Conservation (phyloP, 192 early-diverging fungal genomes). For the Rhizophagus clarus region DNA sequence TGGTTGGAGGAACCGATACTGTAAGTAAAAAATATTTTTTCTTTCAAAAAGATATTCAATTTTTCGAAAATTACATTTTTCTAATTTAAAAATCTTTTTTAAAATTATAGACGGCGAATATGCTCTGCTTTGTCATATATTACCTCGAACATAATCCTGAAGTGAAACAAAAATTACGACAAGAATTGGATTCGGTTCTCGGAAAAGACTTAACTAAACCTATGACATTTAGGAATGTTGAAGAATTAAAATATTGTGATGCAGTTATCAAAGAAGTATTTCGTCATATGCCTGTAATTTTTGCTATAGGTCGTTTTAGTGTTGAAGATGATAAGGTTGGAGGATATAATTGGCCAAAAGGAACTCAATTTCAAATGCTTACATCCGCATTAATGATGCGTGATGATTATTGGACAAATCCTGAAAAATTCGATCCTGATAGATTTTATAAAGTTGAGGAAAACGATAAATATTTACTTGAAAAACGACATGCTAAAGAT, state of each 20-base stretch:
- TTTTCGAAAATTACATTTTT: too few relatives aligned
- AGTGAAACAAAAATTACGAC: background rate
- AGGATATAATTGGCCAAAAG: conserved; percentile 3
- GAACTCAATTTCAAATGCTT: background rate
- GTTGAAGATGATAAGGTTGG: background rate
- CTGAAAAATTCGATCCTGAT: background rate
- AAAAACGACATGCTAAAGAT: too few relatives aligned
- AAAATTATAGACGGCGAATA: conserved; percentile 11
- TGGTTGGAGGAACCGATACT: conserved; percentile 5
- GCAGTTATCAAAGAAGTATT: conserved; percentile 5
- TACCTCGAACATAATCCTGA: conserved; percentile 1
- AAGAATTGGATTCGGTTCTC: background rate
- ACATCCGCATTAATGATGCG: background rate
- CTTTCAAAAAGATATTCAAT: too few relatives aligned
- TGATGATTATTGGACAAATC: background rate
- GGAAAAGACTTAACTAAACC: background rate
- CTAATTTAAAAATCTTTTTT: background rate
- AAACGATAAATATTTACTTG: too few relatives aligned
- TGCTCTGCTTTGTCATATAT: conserved; percentile 7
- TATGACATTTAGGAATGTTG: background rate
- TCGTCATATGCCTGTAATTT: background rate
- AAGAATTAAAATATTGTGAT: conserved; percentile 10
- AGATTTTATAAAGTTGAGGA: background rate
- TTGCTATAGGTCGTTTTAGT: background rate
- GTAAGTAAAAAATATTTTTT: background rate